Evolutionary conservation across 768 basidiomycete genomes (phyloP).

Genomic region (Kwoniella bestiolae): DNA sequence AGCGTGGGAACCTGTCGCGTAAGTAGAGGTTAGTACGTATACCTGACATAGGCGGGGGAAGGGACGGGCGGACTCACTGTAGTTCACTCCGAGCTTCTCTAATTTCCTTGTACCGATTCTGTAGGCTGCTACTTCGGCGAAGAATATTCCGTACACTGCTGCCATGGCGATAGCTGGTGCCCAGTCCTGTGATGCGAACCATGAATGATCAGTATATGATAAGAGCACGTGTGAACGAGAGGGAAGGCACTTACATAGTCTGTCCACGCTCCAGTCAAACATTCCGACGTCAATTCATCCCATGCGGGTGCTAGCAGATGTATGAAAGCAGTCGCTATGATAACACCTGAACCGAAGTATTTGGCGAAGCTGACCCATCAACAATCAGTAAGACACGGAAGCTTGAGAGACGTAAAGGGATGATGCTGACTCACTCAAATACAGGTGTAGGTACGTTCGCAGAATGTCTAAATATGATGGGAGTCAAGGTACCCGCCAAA

Average conservation of each 20-base stretch:
- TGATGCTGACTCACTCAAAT: slow-evolving; percentile 67
- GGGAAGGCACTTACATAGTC: slow-evolving; percentile 66
- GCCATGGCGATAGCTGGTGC: slow-evolving; percentile 77
- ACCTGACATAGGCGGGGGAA: neutral
- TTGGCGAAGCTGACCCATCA: slow-evolving; percentile 69
- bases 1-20: slow-evolving; percentile 38
- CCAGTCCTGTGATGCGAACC: slow-evolving; percentile 66
- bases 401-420: neutral
- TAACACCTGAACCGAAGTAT: slow-evolving; percentile 82
- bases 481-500: slow-evolving; percentile 45
- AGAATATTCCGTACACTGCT: slow-evolving; percentile 81
- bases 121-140: slow-evolving; percentile 82
- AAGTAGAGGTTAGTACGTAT: neutral
- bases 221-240: neutral
- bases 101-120: slow-evolving; percentile 81
- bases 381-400: neutral
- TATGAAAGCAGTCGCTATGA: slow-evolving; percentile 77
- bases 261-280: slow-evolving; percentile 72
- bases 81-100: slow-evolving; percentile 65
- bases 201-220: neutral
- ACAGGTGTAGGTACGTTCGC: slow-evolving; percentile 63
- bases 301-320: slow-evolving; percentile 74
- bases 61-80: slow-evolving; percentile 28
- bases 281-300: slow-evolving; percentile 70
- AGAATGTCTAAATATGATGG: slow-evolving; percentile 44